phyloP scores from a whole-genome alignment of 805 yeast species.

The Pichia manshurica region DNA sequence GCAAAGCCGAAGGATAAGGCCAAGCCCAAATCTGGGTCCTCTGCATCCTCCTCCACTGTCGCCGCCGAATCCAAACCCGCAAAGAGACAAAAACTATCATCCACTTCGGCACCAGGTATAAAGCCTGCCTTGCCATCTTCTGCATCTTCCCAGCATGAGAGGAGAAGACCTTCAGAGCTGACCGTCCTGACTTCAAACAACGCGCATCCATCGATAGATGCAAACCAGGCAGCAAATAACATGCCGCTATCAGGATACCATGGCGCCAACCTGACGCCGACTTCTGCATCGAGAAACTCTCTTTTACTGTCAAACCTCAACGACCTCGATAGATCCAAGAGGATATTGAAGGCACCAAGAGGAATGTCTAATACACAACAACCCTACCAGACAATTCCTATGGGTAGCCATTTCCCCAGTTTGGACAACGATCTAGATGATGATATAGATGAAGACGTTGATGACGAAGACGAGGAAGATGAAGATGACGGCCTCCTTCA shows the following conservation, averaged over 20 bases:
- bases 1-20: not conserved
- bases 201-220: not conserved
- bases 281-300: constrained; percentile 8
- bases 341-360: constrained; percentile 7
- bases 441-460: constrained; percentile 7
- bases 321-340: not conserved
- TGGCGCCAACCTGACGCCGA: not conserved
- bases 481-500: not conserved
- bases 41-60: constrained; percentile 11
- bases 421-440: constrained; percentile 8
- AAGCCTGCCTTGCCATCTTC: not conserved
- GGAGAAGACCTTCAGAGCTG: not conserved
- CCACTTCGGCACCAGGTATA: not conserved
- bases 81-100: constrained; percentile 6
- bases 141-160: not conserved
- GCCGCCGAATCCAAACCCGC: constrained; percentile 11
- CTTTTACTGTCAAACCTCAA: constrained; percentile 2
- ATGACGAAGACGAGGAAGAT: not conserved
- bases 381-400: constrained; percentile 6
- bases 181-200: not conserved
- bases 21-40: not conserved
- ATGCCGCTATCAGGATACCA: no score
- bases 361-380: not conserved
- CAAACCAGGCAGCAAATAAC: no score
- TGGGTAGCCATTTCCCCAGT: constrained; percentile 4